Evolutionary conservation across 2,329 filamentous ascomycete species (phyloP).

Genomic region (Diaporthe caulivora): DNA sequence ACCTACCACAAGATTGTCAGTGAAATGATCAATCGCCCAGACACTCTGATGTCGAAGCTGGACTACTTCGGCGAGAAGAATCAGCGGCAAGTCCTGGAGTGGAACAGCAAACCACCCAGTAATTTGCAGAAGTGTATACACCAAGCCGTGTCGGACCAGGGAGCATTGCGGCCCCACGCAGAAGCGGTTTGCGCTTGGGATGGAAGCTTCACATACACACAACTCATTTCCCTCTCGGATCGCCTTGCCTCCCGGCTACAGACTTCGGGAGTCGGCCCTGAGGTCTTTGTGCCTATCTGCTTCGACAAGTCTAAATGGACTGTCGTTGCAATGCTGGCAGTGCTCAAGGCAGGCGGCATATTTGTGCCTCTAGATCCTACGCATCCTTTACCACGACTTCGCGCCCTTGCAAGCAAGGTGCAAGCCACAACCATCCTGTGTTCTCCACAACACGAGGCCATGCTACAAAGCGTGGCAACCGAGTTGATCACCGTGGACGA

Average conservation of each 20-base stretch:
- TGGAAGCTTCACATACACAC: conserved; percentile 6
- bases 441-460: conserved; percentile 5
- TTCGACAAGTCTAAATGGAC: conserved; percentile 24
- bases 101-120: background rate
- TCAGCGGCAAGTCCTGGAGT: background rate
- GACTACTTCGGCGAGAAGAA: conserved; percentile 1
- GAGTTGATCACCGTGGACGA: conserved; percentile 11
- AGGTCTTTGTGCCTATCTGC: conserved; percentile 31
- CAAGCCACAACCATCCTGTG: background rate
- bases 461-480: conserved; percentile 5
- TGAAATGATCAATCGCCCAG: background rate
- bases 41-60: background rate
- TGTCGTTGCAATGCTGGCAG: conserved; percentile 41
- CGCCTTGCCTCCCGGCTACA: conserved; percentile 21
- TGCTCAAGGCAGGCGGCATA: conserved; percentile 43
- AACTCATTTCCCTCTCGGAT: conserved; percentile 14
- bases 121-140: conserved; percentile 7
- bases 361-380: conserved; percentile 42
- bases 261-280: background rate
- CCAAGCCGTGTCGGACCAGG: conserved; percentile 1
- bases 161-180: background rate
- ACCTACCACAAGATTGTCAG: conserved; percentile 9
- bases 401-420: conserved; percentile 16
- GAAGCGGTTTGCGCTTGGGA: conserved; percentile 2
- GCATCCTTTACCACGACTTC: background rate